A percentile compares a stretch with the other conserved stretches of the same genome.
phyloP scores from a whole-genome alignment of 257 asterid genomes.

The Catharanthus roseus region DNA sequence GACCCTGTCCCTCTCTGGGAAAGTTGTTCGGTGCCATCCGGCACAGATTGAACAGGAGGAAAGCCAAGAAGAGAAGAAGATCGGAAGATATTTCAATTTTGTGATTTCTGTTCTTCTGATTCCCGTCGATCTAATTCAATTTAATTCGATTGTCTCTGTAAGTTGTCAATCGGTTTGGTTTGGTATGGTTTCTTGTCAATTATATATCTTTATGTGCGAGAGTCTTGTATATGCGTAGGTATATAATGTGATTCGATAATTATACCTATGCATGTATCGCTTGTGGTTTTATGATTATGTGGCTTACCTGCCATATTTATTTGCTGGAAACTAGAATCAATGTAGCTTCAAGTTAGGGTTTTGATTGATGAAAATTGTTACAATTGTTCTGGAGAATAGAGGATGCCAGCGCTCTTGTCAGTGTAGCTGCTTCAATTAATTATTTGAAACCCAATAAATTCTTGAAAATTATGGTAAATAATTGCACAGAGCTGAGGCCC shows the following conservation, averaged over 20 bases:
- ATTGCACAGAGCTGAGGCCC: background rate
- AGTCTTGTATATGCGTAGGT: background rate
- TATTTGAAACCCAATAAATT: background rate
- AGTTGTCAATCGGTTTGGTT: background rate
- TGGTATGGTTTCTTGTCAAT: background rate
- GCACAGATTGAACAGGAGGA: background rate
- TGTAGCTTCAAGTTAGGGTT: background rate
- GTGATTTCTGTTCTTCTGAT: background rate
- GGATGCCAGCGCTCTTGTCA: background rate
- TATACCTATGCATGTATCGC: background rate
- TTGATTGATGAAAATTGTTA: background rate
- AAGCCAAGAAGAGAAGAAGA: background rate
- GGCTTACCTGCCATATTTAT: too few relatives aligned
- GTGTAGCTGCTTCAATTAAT: background rate
- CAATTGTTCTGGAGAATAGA: background rate
- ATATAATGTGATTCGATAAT: background rate
- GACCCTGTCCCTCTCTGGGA: background rate
- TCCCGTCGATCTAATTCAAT: conserved; percentile 1
- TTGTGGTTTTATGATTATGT: background rate
- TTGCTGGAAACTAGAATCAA: too few relatives aligned
- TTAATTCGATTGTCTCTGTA: background rate
- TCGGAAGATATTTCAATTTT: background rate
- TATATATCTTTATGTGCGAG: too few relatives aligned
- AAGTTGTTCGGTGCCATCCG: conserved; percentile 14
- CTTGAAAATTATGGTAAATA: background rate